phyloP scores from a whole-genome alignment of 2,329 filamentous ascomycete species.

The Fusarium papillatum region DNA sequence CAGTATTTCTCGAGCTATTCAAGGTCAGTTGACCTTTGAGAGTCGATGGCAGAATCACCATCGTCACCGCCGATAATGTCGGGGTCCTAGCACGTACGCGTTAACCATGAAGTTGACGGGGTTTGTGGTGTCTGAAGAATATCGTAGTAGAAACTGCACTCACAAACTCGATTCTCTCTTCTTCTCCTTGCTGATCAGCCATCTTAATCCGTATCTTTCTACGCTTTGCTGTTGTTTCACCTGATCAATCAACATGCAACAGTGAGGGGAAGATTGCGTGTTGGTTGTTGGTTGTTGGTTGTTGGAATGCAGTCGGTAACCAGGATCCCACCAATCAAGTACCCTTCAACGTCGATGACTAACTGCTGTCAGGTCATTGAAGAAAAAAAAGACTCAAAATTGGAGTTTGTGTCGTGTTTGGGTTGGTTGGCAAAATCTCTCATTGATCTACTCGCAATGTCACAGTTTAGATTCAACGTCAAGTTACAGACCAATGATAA shows the following conservation, averaged over 20 bases:
- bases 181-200: background rate
- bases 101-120: background rate
- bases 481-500: background rate
- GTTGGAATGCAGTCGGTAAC: background rate
- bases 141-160: background rate
- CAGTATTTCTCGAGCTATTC: background rate
- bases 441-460: background rate
- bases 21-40: background rate
- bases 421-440: background rate
- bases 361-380: background rate
- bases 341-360: background rate
- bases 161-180: background rate
- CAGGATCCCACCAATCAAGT: background rate
- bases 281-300: background rate
- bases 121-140: background rate
- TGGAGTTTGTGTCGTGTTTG: background rate
- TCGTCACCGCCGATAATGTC: conserved; percentile 1
- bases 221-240: background rate
- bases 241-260: background rate
- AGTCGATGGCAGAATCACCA: background rate
- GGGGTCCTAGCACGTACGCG: background rate
- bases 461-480: background rate
- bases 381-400: background rate
- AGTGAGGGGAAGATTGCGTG: background rate
- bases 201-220: background rate